phyloP scores from a whole-genome alignment of 2,329 filamentous ascomycete species.

The Hypoxylon sp. region DNA sequence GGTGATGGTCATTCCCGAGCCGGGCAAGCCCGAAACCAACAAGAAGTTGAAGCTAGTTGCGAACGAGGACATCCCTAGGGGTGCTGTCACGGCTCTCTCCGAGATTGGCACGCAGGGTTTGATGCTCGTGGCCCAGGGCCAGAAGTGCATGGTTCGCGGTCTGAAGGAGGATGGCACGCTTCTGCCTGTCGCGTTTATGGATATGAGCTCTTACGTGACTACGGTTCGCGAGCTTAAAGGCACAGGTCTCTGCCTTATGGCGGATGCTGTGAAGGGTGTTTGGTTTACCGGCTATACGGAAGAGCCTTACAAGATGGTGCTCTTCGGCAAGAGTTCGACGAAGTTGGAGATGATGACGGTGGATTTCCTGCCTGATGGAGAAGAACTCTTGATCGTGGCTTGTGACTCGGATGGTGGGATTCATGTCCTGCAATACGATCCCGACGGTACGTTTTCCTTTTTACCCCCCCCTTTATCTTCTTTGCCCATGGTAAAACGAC shows the following conservation, averaged over 20 bases:
- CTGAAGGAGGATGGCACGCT: constrained; percentile 94
- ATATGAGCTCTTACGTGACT: constrained; percentile 93
- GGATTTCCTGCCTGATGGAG: constrained; percentile 88
- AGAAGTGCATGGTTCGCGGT: constrained; percentile 96
- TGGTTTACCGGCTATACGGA: constrained; percentile 98
- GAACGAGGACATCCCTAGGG: constrained; percentile 89
- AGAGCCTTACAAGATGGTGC: constrained; percentile 93
- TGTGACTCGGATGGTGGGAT: constrained; percentile 86
- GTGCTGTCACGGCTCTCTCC: constrained; percentile 86
- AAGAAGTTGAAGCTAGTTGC: constrained; percentile 85
- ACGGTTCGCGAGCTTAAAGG: constrained; percentile 83
- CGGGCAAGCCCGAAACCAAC: constrained; percentile 84
- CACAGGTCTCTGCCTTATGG: constrained; percentile 86
- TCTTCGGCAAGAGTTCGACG: constrained; percentile 87
- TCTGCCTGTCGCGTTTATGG: constrained; percentile 94
- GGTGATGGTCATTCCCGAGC: constrained; percentile 89
- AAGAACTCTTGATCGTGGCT: constrained; percentile 82
- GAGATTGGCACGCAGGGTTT: constrained; percentile 88
- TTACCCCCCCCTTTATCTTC: constrained; percentile 6
- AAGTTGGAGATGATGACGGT: constrained; percentile 80
- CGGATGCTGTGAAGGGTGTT: constrained; percentile 89
- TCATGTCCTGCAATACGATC: constrained; percentile 92
- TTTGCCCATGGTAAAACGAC: neutral
- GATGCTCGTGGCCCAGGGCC: constrained; percentile 89
- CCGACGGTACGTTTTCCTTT: constrained; percentile 74